Percentiles rank a stretch among this genome's conserved stretches.
phyloP scores from a whole-genome alignment of 176 grass and related monocot genomes.

The Oryza officinalis region DNA sequence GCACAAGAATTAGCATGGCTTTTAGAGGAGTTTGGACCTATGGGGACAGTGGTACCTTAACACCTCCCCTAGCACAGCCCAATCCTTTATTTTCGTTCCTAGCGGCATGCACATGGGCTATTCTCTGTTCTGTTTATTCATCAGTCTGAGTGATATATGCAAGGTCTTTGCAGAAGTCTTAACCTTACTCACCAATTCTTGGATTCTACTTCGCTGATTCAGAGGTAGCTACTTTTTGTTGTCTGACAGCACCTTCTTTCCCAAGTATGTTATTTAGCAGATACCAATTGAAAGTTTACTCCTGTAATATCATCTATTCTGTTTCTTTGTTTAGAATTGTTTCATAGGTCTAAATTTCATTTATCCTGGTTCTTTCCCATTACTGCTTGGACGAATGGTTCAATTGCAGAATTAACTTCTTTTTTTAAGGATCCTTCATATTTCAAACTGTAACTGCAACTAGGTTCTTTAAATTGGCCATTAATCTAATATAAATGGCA shows the following conservation, averaged over 20 bases:
- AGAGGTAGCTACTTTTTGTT: background rate
- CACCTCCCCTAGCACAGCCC: background rate
- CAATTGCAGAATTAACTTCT: too few relatives aligned
- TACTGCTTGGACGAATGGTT: too few relatives aligned
- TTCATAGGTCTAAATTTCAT: background rate
- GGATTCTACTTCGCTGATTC: slow-evolving; percentile 2
- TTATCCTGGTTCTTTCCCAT: too few relatives aligned
- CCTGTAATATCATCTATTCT: background rate
- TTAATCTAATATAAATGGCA: too few relatives aligned
- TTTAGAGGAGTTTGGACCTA: background rate
- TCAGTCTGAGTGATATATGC: background rate
- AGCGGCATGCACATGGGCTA: background rate
- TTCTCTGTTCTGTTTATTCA: slow-evolving; percentile 3
- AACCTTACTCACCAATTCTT: background rate
- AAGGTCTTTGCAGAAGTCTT: background rate
- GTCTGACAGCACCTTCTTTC: background rate
- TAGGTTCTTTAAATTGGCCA: too few relatives aligned
- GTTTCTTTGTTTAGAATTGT: background rate
- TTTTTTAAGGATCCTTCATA: too few relatives aligned
- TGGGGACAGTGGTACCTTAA: background rate
- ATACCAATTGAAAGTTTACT: background rate
- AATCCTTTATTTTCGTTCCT: background rate
- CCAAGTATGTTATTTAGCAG: slow-evolving; percentile 12
- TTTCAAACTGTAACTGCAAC: too few relatives aligned
- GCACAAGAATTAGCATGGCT: background rate